Evolutionary conservation across 306 rosid genomes (phyloP).

Genomic region (Canavalia ensiformis): DNA sequence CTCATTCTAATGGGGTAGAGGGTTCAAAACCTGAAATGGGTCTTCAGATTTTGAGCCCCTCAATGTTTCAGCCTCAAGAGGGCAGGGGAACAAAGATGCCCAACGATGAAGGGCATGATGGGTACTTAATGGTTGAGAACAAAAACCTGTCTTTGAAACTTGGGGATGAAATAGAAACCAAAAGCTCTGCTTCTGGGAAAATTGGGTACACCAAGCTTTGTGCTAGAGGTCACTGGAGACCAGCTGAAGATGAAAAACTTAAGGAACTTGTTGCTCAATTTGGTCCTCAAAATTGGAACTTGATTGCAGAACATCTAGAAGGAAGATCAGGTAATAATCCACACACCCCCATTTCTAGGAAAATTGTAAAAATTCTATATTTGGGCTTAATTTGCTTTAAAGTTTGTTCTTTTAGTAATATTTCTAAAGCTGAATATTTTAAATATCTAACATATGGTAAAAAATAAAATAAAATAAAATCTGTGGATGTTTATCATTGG

Average conservation of each 20-base stretch:
- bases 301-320: constrained; percentile 75
- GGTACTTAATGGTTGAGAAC: constrained; percentile 24
- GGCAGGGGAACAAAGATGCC: constrained; percentile 34
- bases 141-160: constrained; percentile 49
- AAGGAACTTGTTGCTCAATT: constrained; percentile 80
- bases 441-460: not conserved
- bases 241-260: constrained; percentile 86
- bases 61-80: constrained; percentile 33
- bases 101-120: constrained; percentile 30
- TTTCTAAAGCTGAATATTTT: not conserved
- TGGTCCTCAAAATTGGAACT: constrained; percentile 98
- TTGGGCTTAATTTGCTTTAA: not conserved
- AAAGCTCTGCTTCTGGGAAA: constrained; percentile 44
- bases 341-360: not conserved
- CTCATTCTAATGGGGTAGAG: not conserved
- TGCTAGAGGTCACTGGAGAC: constrained; percentile 97
- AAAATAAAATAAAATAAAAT: not conserved
- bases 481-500: not conserved
- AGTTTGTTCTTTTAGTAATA: not conserved
- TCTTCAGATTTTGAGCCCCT: constrained; percentile 53
- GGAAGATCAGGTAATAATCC: constrained; percentile 90
- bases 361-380: not conserved
- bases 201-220: constrained; percentile 63
- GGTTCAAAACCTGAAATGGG: constrained; percentile 50
- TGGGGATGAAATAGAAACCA: constrained; percentile 53